Conservation (phyloP, 2,329 filamentous ascomycete genomes). For the Thermothelomyces thermophilus region DNA sequence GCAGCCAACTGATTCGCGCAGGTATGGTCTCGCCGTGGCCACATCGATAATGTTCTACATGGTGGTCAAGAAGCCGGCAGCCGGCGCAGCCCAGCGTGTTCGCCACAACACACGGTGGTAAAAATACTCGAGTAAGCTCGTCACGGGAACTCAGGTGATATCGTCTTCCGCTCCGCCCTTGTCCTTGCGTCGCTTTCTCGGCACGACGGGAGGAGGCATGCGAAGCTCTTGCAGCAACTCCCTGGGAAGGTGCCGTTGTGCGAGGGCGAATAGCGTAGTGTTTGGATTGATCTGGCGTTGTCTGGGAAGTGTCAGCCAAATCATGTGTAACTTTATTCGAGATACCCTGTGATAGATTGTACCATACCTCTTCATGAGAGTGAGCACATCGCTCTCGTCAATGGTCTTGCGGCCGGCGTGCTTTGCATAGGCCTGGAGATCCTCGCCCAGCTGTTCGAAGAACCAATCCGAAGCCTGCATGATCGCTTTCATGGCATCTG, state of each 20-base stretch:
- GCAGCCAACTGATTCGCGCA: slow-evolving; percentile 32
- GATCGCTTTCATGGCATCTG: slow-evolving; percentile 67
- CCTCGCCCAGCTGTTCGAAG: slow-evolving; percentile 79
- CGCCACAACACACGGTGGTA: slow-evolving; percentile 72
- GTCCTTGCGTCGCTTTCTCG: slow-evolving; percentile 40
- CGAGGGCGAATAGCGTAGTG: slow-evolving; percentile 77
- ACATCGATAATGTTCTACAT: slow-evolving; percentile 96
- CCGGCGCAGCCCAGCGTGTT: slow-evolving; percentile 65
- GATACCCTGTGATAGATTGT: slow-evolving; percentile 23
- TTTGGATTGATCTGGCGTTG: slow-evolving; percentile 68
- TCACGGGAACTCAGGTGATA: slow-evolving; percentile 28
- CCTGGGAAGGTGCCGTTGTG: slow-evolving; percentile 71
- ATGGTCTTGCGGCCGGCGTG: slow-evolving; percentile 81
- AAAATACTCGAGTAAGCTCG: slow-evolving; percentile 14
- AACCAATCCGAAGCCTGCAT: slow-evolving; percentile 84
- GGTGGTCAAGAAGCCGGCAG: slow-evolving; percentile 80
- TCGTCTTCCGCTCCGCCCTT: slow-evolving; percentile 36
- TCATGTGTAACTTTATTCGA: slow-evolving; percentile 28
- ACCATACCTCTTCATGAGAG: slow-evolving; percentile 74
- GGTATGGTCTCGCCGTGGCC: slow-evolving; percentile 78
- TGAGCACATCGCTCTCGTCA: slow-evolving; percentile 75
- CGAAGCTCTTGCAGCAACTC: slow-evolving; percentile 78
- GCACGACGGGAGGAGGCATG: slow-evolving; percentile 54
- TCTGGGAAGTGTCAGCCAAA: slow-evolving; percentile 44
- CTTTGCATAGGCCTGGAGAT: slow-evolving; percentile 69